These are phyloP conservation scores for Collybiopsis confluens DNA, from an alignment of 768 basidiomycete genomes.

Conservation along the genomic window DNA sequence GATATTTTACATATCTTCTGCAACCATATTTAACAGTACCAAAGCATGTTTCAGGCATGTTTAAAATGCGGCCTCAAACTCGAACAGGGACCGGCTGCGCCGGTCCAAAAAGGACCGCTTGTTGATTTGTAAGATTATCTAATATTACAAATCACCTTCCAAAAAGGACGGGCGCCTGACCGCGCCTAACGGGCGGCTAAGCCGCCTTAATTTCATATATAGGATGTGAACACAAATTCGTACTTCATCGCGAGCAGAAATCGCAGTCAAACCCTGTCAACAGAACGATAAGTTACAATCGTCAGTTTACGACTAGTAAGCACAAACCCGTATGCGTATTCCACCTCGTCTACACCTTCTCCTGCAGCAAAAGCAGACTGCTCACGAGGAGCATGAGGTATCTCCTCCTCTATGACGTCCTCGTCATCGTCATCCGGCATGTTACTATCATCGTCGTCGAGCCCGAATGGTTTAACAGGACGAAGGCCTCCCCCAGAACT, in stretches of 20 bases:
- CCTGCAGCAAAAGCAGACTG: conserved; percentile 71
- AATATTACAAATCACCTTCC: too few relatives aligned
- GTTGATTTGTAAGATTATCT: too few relatives aligned
- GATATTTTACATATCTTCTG: too few relatives aligned
- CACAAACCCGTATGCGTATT: conserved; percentile 80
- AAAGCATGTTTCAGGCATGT: too few relatives aligned
- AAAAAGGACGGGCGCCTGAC: too few relatives aligned
- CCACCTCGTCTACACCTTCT: conserved; percentile 86
- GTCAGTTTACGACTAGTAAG: neutral
- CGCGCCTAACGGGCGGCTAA: too few relatives aligned
- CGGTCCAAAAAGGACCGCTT: too few relatives aligned
- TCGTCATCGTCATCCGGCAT: conserved; percentile 76
- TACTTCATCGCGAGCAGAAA: too few relatives aligned
- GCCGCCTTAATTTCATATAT: too few relatives aligned
- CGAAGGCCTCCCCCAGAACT: conserved; percentile 82
- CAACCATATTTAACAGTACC: too few relatives aligned
- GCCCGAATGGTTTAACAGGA: conserved; percentile 69
- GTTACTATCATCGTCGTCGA: conserved; percentile 75
- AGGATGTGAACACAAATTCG: neutral
- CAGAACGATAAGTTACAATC: neutral
- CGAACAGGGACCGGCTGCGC: too few relatives aligned
- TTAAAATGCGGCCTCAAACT: too few relatives aligned
- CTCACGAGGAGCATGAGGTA: conserved; percentile 76
- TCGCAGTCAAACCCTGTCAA: conserved; percentile 1
- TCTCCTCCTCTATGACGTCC: conserved; percentile 40